Evolutionary conservation across 208 protist species (phyloP), one percentile per base, ranked within the genome.

Genomic region (Balamuthia mandrillaris): DNA sequence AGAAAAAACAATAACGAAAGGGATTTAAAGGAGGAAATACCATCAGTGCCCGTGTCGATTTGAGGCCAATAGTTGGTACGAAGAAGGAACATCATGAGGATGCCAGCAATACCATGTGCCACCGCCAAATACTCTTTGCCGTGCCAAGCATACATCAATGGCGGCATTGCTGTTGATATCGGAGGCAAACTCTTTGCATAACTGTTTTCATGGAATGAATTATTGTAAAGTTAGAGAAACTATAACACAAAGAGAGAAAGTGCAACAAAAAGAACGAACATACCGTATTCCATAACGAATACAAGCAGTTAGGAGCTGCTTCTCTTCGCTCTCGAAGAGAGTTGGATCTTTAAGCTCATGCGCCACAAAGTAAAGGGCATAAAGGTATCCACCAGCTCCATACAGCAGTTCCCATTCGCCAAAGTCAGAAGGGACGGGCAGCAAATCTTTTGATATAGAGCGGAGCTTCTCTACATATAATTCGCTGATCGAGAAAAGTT

Each of bases 311-410:
- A n/a, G n/a, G n/a, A n/a, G n/a, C n/a, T n/a, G n/a, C n/a, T n/a
- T n/a, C n/a, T n/a, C n/a, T n/a, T n/a, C n/a, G n/a, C n/a, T n/a
- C n/a, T n/a, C n/a, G n/a, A n/a, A n/a, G n/a, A n/a, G n/a, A n/a
- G n/a, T n/a, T n/a, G n/a, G n/a, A n/a, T n/a, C n/a, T n/a, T n/a
- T n/a, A n/a, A n/a, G n/a, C n/a, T n/a, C n/a, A n/a, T n/a, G n/a
- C n/a, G n/a, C n/a, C n/a, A 72, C 63, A 72, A 72, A 72, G 63
- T 72, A 21, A n/a, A 72, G 63, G 10, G 63, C 63, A 16, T 47
- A 72, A 33, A 72, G 41, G 63, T 72, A 72, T 16, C 63, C 63
- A n/a, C n/a, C n/a, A n/a, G n/a, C n/a, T n/a, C 70, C 70, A 41
- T 79, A 44, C 9, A 79, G 31, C 7, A 49, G 70, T 33, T 79